These are phyloP conservation scores for Cynara cardunculus DNA, from an alignment of 129 eudicot genomes.

Conservation along the genomic window DNA sequence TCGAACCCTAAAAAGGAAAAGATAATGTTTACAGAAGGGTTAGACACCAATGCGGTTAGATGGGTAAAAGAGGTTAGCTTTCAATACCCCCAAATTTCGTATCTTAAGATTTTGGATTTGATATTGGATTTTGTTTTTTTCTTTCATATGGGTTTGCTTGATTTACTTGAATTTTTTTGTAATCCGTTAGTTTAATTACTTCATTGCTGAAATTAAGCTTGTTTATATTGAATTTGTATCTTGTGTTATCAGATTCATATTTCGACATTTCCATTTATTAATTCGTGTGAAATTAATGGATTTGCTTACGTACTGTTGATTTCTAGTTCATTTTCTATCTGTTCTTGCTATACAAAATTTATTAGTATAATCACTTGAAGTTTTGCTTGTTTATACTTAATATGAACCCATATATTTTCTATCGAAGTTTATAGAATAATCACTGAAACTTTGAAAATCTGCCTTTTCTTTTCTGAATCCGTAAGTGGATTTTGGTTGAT, in stretches of 20 bases:
- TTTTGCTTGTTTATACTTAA: not conserved
- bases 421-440: not conserved
- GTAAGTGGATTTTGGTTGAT: not conserved
- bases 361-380: not conserved
- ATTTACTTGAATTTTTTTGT: constrained; percentile 1
- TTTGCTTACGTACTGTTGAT: not conserved
- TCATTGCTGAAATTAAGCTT: not conserved
- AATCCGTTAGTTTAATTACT: not conserved
- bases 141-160: constrained; percentile 3
- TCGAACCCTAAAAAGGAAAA: constrained; percentile 18
- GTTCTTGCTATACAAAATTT: not conserved
- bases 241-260: not conserved
- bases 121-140: not conserved
- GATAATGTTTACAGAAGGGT: constrained; percentile 80
- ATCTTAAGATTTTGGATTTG: not conserved
- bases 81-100: not conserved
- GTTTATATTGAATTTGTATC: not conserved
- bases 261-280: not conserved
- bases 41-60: constrained; percentile 65
- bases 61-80: constrained; percentile 72
- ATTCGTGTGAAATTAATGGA: constrained; percentile 5
- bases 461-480: not conserved
- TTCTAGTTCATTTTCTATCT: not conserved
- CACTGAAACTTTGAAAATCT: not conserved
- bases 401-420: not conserved